Evolutionary conservation across 306 rosid species (phyloP).

Genomic region (cucumber (Cucumis sativus)): DNA sequence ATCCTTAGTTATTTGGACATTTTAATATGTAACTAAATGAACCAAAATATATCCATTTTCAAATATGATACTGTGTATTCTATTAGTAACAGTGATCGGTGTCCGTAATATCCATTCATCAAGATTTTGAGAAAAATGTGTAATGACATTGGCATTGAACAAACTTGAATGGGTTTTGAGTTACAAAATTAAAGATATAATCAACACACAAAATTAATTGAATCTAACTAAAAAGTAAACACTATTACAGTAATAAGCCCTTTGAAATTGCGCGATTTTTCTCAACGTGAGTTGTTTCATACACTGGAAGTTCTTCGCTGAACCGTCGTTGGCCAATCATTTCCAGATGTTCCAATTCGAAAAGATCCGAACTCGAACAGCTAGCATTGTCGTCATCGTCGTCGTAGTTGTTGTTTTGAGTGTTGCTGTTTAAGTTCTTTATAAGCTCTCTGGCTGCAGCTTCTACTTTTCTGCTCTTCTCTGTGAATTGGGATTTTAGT

Average conservation of each 20-base stretch:
- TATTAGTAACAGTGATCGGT: too few species aligned
- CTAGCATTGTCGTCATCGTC: constrained; percentile 45
- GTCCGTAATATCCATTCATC: too few species aligned
- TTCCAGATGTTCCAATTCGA: constrained; percentile 72
- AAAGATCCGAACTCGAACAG: constrained; percentile 82
- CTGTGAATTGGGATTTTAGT: not conserved
- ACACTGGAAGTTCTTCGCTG: constrained; percentile 73
- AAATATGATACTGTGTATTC: too few species aligned
- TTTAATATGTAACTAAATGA: too few species aligned
- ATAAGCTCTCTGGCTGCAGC: constrained; percentile 42
- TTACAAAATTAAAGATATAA: not conserved
- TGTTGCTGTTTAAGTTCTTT: constrained; percentile 22
- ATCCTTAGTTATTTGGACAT: too few species aligned
- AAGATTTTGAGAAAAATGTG: too few species aligned
- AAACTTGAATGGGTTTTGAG: not conserved
- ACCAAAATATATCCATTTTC: too few species aligned
- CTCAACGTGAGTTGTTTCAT: constrained; percentile 56
- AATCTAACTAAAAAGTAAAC: not conserved
- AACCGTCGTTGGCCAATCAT: constrained; percentile 35
- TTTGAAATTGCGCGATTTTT: constrained; percentile 59
- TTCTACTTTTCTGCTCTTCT: constrained; percentile 27
- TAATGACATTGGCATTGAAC: not conserved
- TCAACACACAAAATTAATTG: not conserved
- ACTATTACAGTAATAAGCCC: constrained; percentile 33
- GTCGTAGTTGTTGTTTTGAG: not conserved